These are phyloP conservation scores for Eucalyptus globulus DNA, from an alignment of 345 rosid genomes.

Conservation along the genomic window DNA sequence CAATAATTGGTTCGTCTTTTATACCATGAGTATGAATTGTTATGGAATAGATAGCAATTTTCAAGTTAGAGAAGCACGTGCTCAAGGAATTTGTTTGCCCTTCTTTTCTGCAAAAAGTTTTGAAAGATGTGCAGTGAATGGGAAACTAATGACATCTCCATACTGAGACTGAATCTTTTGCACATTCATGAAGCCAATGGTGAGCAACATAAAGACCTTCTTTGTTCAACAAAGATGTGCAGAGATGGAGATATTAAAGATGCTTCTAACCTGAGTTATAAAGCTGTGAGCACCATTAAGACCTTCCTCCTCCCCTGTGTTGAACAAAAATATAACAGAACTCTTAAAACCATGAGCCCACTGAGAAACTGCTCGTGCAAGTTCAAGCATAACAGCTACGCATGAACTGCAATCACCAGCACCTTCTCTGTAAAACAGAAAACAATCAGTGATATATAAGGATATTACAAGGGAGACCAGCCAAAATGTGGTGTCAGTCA, in stretches of 20 bases:
- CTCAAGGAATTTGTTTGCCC: neutral
- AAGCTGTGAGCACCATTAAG: constrained; percentile 97
- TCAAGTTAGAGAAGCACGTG: neutral
- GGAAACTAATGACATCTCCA: neutral
- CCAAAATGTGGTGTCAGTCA: neutral
- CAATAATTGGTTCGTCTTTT: neutral
- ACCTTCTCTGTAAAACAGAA: constrained; percentile 51
- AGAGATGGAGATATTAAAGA: neutral
- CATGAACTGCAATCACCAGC: constrained; percentile 99
- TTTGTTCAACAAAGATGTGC: too few relatives aligned
- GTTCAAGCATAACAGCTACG: constrained; percentile 91
- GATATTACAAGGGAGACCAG: neutral
- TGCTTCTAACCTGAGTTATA: constrained; percentile 67
- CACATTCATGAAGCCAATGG: neutral
- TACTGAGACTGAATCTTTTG: neutral
- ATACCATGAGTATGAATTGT: neutral
- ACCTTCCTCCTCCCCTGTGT: constrained; percentile 97
- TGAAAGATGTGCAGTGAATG: neutral
- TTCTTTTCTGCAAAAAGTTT: neutral
- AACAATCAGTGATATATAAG: neutral
- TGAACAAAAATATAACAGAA: constrained; percentile 74
- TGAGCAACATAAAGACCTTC: neutral
- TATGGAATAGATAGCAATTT: neutral
- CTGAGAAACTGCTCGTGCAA: constrained; percentile 89
- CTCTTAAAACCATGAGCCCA: constrained; percentile 94